These are phyloP conservation scores for Phaeoacremonium minimum DNA, from an alignment of 2,329 filamentous ascomycete species.

Conservation along the genomic window DNA sequence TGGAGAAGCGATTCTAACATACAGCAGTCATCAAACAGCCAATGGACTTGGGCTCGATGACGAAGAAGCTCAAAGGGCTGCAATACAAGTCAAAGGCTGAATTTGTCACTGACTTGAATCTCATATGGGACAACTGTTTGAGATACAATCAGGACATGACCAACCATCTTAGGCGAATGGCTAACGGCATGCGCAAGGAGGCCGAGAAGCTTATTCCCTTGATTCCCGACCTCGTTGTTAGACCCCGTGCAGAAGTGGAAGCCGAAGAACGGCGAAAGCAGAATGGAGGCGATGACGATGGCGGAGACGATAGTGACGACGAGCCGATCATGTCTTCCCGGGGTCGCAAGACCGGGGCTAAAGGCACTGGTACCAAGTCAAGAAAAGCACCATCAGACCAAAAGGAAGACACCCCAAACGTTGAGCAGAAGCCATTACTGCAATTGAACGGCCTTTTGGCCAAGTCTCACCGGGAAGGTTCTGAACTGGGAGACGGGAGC, in stretches of 20 bases:
- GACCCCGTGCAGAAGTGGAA: conserved; percentile 91
- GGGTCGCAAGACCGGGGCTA: conserved; percentile 81
- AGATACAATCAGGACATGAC: conserved; percentile 90
- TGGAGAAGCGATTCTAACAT: too few species aligned
- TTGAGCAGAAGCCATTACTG: conserved; percentile 69
- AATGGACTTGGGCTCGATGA: conserved; percentile 98
- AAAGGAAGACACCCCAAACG: conserved; percentile 73
- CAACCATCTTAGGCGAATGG: conserved; percentile 86
- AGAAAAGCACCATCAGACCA: conserved; percentile 70
- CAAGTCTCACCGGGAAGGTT: conserved; percentile 62
- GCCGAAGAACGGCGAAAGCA: conserved; percentile 81
- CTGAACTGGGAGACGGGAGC: conserved; percentile 73
- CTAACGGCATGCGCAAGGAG: conserved; percentile 93
- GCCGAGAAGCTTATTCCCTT: conserved; percentile 93
- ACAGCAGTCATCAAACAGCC: conserved; percentile 84
- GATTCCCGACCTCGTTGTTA: conserved; percentile 87
- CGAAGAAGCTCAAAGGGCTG: conserved; percentile 86
- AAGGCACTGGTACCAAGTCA: conserved; percentile 71
- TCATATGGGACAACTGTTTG: conserved; percentile 97
- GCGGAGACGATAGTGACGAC: conserved; percentile 88
- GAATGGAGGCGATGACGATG: conserved; percentile 78
- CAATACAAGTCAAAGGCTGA: conserved; percentile 87
- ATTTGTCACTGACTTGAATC: conserved; percentile 86
- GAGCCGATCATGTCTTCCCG: conserved; percentile 98
- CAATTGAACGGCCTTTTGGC: conserved; percentile 62